Conservation (phyloP, 805 yeast genomes). For the Metschnikowia vanudenii region DNA sequence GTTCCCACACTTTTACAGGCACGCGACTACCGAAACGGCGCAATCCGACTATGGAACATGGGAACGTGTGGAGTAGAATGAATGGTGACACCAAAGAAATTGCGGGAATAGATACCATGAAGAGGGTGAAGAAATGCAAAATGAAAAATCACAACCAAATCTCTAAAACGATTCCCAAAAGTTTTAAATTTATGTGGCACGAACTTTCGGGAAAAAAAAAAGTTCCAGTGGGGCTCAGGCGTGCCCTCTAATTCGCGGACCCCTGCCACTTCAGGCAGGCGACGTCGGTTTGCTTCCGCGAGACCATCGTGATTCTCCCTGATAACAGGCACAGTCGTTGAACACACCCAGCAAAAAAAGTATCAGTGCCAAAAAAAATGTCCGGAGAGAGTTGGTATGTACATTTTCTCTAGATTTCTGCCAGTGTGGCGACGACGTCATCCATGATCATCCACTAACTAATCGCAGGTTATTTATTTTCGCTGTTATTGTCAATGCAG, state of each 20-base stretch:
- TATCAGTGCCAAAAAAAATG: constrained; percentile 14
- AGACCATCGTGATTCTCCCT: constrained; percentile 6
- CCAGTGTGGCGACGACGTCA: not conserved
- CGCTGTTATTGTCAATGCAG: constrained; percentile 82
- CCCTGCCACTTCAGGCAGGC: constrained; percentile 7
- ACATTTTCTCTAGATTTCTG: not conserved
- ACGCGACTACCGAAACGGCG: not conserved
- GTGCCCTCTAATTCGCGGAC: constrained; percentile 4
- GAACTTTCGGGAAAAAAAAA: too few species aligned
- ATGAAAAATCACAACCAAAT: too few species aligned
- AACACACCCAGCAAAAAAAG: too few species aligned
- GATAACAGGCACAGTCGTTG: constrained; percentile 3
- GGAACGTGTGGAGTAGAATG: constrained; percentile 5
- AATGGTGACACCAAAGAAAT: not conserved
- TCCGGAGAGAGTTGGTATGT: constrained; percentile 33
- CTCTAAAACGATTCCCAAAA: too few species aligned
- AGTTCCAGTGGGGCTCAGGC: not conserved
- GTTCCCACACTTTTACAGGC: constrained; percentile 23
- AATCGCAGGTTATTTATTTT: constrained; percentile 56
- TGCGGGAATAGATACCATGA: too few species aligned
- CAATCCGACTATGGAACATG: not conserved
- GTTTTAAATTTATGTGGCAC: too few species aligned
- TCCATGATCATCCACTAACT: constrained; percentile 9
- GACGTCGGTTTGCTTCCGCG: constrained; percentile 6
- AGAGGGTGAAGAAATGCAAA: too few species aligned